These are phyloP conservation scores for Cyberlindnera nakhonratchasimensis DNA, from an alignment of 805 yeast genomes.

Conservation along the genomic window DNA sequence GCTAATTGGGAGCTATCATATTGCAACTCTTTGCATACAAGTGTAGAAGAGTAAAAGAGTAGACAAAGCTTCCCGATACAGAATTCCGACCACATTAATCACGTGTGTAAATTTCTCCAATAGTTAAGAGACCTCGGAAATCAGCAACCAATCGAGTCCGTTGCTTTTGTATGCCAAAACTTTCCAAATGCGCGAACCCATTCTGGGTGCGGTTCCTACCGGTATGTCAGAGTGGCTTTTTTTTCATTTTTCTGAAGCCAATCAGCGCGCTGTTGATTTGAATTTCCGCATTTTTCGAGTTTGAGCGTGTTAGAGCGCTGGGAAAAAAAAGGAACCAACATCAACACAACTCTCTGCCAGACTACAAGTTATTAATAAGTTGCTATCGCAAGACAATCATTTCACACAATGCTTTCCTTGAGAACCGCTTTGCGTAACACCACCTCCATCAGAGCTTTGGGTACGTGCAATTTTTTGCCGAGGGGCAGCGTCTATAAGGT, in stretches of 20 bases:
- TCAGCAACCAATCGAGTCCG: too few relatives aligned
- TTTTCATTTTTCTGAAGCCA: slow-evolving; percentile 23
- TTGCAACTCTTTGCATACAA: too few relatives aligned
- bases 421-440: slow-evolving; percentile 29
- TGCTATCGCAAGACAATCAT: slow-evolving; percentile 7
- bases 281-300: slow-evolving; percentile 14
- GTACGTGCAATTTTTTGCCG: slow-evolving; percentile 16
- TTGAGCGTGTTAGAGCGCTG: slow-evolving; percentile 1
- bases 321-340: slow-evolving; percentile 14
- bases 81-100: too few relatives aligned
- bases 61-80: too few relatives aligned
- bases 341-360: slow-evolving; percentile 4
- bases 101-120: too few relatives aligned
- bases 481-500: background rate
- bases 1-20: too few relatives aligned
- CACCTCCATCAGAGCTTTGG: slow-evolving; percentile 26
- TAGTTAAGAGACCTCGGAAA: too few relatives aligned
- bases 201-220: background rate
- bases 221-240: background rate
- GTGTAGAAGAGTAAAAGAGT: too few relatives aligned
- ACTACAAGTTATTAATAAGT: background rate
- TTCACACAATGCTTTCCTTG: slow-evolving; percentile 27
- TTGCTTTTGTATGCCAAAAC: too few relatives aligned
- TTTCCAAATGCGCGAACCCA: too few relatives aligned
- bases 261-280: slow-evolving; percentile 28